Percentiles rank a stretch among this genome's conserved stretches.
phyloP scores from a whole-genome alignment of 148 eudicot species.

The Fagopyrum homotropicum region DNA sequence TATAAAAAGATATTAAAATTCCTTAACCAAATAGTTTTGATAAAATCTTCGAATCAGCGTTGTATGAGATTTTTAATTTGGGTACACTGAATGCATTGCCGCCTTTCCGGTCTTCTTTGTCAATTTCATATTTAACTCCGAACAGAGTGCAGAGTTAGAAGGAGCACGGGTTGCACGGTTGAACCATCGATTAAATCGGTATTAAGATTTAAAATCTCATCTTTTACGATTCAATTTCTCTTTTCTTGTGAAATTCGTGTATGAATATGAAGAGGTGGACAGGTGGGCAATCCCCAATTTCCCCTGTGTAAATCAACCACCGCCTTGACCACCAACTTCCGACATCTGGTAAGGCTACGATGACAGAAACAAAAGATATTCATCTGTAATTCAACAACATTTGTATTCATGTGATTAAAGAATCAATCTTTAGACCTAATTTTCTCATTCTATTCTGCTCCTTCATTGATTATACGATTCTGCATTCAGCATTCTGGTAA shows the following conservation, averaged over 20 bases:
- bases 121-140: neutral
- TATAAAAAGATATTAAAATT: too few relatives aligned
- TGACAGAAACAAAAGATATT: too few relatives aligned
- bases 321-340: constrained; percentile 2
- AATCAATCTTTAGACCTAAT: too few relatives aligned
- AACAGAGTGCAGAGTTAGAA: neutral
- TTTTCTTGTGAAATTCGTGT: neutral
- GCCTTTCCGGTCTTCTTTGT: too few relatives aligned
- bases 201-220: neutral
- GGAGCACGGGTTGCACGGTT: constrained; percentile 5
- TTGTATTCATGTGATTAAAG: too few relatives aligned
- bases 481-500: neutral
- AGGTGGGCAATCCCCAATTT: neutral
- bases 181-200: neutral
- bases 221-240: neutral
- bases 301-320: neutral
- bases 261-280: neutral
- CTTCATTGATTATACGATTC: neutral
- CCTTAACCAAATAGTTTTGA: too few relatives aligned
- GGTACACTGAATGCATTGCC: too few relatives aligned
- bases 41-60: too few relatives aligned
- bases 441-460: neutral
- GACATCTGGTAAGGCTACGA: neutral
- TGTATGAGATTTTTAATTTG: too few relatives aligned
- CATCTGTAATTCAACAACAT: too few relatives aligned